Percentiles rank a stretch among this genome's conserved stretches.
phyloP scores from a whole-genome alignment of 2,329 filamentous ascomycete genomes.

The Apiospora rasikravindrae region DNA sequence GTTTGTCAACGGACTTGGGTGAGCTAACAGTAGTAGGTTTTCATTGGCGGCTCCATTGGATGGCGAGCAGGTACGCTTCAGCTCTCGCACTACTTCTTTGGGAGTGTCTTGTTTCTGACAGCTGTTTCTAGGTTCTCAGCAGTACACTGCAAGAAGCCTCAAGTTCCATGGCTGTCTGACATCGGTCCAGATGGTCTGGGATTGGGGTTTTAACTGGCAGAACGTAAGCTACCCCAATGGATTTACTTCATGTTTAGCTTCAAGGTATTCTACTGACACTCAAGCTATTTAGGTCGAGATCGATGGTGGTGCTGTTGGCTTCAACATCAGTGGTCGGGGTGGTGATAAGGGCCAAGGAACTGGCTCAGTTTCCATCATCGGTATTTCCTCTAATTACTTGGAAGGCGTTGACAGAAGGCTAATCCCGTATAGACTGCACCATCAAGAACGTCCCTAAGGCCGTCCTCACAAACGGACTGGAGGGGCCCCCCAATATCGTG shows the following conservation, averaged over 20 bases:
- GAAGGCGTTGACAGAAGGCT: neutral
- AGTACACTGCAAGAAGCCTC: conserved; percentile 65
- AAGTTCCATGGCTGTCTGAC: conserved; percentile 56
- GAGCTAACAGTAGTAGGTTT: conserved; percentile 49
- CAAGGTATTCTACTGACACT: neutral
- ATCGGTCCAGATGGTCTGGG: conserved; percentile 62
- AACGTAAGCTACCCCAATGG: neutral
- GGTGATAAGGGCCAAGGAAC: conserved; percentile 44
- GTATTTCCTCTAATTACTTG: neutral
- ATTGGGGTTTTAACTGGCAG: conserved; percentile 57
- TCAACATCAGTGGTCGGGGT: conserved; percentile 51
- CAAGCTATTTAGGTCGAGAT: neutral
- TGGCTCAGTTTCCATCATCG: conserved; percentile 60
- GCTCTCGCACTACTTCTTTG: neutral
- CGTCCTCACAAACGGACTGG: conserved; percentile 54
- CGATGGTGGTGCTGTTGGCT: conserved; percentile 22
- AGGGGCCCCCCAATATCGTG: conserved; percentile 38
- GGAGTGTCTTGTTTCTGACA: conserved; percentile 45
- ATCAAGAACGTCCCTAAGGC: conserved; percentile 56
- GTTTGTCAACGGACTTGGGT: fast-evolving
- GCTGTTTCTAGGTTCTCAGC: conserved; percentile 58
- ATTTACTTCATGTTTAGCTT: conserved; percentile 42
- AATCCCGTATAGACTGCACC: conserved; percentile 47
- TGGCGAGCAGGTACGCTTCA: conserved; percentile 29
- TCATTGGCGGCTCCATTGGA: conserved; percentile 65